These are phyloP conservation scores for Ormosia emarginata DNA, from an alignment of 306 rosid species.

Conservation along the genomic window DNA sequence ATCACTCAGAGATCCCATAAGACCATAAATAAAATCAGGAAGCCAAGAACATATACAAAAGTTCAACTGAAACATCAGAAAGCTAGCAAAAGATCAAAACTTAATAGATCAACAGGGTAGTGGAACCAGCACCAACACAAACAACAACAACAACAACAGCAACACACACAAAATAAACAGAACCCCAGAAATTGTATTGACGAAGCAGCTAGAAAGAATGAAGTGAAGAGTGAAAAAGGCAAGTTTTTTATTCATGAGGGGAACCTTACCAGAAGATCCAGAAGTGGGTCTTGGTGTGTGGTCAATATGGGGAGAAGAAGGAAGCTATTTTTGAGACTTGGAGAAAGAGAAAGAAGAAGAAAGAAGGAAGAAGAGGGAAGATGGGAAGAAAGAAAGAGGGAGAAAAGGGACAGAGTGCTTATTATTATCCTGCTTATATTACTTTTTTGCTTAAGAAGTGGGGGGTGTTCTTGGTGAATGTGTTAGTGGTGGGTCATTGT, in stretches of 20 bases:
- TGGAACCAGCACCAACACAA: background rate
- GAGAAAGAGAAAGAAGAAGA: background rate
- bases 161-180: background rate
- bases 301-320: conserved; percentile 11
- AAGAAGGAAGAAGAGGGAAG: background rate
- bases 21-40: background rate
- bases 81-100: background rate
- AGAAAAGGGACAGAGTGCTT: background rate
- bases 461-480: conserved; percentile 9
- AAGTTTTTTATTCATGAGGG: background rate
- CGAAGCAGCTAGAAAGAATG: background rate
- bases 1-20: background rate
- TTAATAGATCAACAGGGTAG: background rate
- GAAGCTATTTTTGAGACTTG: background rate
- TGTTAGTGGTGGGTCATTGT: conserved; percentile 25
- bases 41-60: background rate
- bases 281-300: conserved; percentile 5
- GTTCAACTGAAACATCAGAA: background rate
- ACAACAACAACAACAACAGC: background rate
- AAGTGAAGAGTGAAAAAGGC: background rate
- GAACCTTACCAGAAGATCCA: conserved; percentile 29
- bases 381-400: conserved; percentile 8
- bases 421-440: conserved; percentile 32
- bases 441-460: background rate
- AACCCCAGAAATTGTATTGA: background rate